phyloP scores from a whole-genome alignment of 345 rosid genomes.

The Rhodamnia rubescens region DNA sequence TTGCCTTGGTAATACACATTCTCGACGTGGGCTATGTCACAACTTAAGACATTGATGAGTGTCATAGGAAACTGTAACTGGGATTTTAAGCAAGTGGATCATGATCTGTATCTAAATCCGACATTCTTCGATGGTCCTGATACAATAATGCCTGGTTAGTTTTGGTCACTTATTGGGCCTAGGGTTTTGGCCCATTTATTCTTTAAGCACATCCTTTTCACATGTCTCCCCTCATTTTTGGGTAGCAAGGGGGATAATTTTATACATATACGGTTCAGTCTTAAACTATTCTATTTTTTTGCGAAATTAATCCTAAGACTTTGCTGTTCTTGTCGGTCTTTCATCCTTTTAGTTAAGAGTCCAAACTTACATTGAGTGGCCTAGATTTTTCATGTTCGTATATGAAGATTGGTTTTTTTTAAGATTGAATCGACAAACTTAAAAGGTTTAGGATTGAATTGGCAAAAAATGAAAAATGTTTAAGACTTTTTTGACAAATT shows the following conservation, averaged over 20 bases:
- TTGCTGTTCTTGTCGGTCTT: too few relatives aligned
- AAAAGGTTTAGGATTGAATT: too few relatives aligned
- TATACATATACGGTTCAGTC: too few relatives aligned
- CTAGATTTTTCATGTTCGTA: slow-evolving; percentile 31
- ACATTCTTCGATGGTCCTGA: background rate
- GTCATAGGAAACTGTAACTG: background rate
- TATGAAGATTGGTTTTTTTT: slow-evolving; percentile 22
- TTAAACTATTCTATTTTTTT: too few relatives aligned
- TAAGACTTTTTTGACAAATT: too few relatives aligned
- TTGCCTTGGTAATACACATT: background rate
- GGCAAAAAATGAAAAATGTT: too few relatives aligned
- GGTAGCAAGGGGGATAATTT: too few relatives aligned
- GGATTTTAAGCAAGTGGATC: background rate
- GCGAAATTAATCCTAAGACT: too few relatives aligned
- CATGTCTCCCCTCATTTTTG: background rate
- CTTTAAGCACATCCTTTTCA: background rate
- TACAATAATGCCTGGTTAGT: background rate
- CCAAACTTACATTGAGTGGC: background rate
- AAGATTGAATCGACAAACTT: too few relatives aligned
- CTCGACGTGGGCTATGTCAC: background rate
- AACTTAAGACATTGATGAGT: background rate
- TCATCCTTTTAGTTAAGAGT: too few relatives aligned
- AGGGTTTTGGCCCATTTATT: background rate
- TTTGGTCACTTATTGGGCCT: background rate
- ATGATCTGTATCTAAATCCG: background rate